Evolutionary conservation across 495 filamentous ascomycete species (phyloP).

Genomic region (Aspergillus biplanus): DNA sequence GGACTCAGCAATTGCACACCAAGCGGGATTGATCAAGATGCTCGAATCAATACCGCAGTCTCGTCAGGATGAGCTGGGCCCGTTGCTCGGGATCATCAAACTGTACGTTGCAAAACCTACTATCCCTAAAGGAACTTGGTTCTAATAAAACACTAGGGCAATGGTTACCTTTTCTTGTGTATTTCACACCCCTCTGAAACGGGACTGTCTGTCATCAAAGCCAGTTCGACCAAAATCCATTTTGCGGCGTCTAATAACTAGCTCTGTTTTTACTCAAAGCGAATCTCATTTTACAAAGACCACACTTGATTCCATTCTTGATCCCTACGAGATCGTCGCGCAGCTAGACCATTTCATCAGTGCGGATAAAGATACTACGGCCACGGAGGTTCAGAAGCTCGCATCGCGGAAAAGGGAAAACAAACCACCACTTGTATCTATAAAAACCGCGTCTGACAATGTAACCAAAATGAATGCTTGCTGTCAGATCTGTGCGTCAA

Average conservation of each 20-base stretch:
- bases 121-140: not conserved
- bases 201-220: not conserved
- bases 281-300: not conserved
- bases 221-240: constrained; percentile 4
- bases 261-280: not conserved
- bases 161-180: constrained; percentile 8
- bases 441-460: not conserved
- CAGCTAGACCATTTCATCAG: not conserved
- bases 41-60: not conserved
- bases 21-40: constrained; percentile 7
- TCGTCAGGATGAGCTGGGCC: not conserved
- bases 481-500: not conserved
- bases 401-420: not conserved
- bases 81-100: constrained; percentile 6
- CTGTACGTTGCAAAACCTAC: not conserved
- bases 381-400: not conserved
- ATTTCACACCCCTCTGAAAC: not conserved
- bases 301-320: not conserved
- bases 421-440: not conserved
- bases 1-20: constrained; percentile 6
- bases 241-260: not conserved
- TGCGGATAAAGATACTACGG: not conserved
- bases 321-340: not conserved
- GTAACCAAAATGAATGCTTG: not conserved
- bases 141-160: not conserved